Evolutionary conservation across 257 asterid species (phyloP).

Genomic region (Scutellaria galericulata): DNA sequence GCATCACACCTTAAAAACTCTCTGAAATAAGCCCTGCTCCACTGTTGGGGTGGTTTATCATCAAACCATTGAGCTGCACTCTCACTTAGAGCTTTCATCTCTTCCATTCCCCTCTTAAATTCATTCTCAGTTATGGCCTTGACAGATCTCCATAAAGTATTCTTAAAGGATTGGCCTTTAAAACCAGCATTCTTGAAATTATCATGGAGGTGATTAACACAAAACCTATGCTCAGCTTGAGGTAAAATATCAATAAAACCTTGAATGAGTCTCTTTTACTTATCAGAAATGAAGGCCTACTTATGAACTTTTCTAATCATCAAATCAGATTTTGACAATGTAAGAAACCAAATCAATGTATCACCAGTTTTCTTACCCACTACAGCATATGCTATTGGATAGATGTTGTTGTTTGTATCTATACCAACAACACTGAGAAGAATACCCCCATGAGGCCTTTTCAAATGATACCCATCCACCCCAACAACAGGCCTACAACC

Average conservation of each 20-base stretch:
- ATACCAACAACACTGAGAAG: background rate
- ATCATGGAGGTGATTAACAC: background rate
- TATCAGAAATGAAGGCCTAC: background rate
- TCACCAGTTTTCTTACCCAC: background rate
- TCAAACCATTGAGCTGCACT: background rate
- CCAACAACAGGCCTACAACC: constrained; percentile 2
- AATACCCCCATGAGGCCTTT: background rate
- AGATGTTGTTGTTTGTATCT: constrained; percentile 2
- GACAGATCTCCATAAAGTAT: background rate
- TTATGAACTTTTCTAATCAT: background rate
- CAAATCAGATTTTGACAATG: background rate
- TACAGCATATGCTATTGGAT: background rate
- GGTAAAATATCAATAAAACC: background rate
- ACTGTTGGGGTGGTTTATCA: no score
- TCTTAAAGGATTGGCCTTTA: background rate
- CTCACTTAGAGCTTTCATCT: background rate
- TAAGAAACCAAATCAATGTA: background rate
- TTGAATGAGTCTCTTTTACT: background rate
- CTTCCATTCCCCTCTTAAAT: background rate
- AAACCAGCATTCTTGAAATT: background rate
- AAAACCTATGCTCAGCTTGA: background rate
- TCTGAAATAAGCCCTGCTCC: no score
- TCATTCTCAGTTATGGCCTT: background rate
- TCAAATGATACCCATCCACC: background rate
- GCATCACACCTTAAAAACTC: no score